These are phyloP conservation scores for Colletotrichum graminicola DNA, from an alignment of 2,329 filamentous ascomycete genomes.

Conservation along the genomic window DNA sequence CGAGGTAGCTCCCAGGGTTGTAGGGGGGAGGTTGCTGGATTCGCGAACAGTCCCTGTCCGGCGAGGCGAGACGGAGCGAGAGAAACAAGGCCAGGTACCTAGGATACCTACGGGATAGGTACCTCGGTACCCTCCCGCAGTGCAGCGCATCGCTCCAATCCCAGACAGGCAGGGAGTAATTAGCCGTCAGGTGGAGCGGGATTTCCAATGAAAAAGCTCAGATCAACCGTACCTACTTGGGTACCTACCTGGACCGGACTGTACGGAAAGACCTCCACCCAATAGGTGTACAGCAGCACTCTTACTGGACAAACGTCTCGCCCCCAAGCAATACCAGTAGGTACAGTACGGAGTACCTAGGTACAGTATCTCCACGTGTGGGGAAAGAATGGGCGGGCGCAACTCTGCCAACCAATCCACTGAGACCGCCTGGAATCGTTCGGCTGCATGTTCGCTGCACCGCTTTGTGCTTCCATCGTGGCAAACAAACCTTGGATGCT, in stretches of 20 bases:
- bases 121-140: background rate
- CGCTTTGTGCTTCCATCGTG: background rate
- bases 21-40: conserved; percentile 14
- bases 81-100: background rate
- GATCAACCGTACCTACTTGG: too few species aligned
- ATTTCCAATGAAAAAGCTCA: background rate
- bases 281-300: too few species aligned
- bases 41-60: conserved; percentile 21
- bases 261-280: too few species aligned
- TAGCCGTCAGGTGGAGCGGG: conserved; percentile 4
- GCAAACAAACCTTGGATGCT: background rate
- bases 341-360: too few species aligned
- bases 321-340: conserved; percentile 1
- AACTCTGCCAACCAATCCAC: background rate
- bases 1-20: conserved; percentile 9
- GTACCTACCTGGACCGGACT: too few species aligned
- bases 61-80: background rate
- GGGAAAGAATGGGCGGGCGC: conserved; percentile 6
- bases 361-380: background rate
- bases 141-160: conserved; percentile 7
- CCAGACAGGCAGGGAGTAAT: conserved; percentile 1
- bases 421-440: background rate
- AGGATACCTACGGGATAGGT: background rate
- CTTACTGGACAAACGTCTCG: background rate
- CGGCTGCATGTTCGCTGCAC: background rate